Base-by-base conservation (phyloP, 208 protist genomes). In the Acanthamoeba healyi region DNA sequence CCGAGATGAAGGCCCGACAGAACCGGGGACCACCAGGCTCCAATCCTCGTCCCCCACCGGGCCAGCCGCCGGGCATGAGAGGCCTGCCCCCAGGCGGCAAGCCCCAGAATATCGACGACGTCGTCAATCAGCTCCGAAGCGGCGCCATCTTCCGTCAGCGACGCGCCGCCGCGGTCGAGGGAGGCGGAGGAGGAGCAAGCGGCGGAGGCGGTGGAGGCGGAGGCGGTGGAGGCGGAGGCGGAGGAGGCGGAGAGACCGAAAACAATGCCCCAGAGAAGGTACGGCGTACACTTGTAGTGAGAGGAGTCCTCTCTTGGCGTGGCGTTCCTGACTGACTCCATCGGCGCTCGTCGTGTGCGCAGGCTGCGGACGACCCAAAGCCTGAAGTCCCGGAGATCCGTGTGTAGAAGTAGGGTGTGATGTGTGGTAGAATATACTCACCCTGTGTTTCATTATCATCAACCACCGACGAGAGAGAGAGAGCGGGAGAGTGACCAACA, bases 91-190 rank as follows among this genome's bases (percentile, higher is more conserved):
- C 40, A 49, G 70, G 70, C 15, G 70, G 32, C 7, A 65, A 65
- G 58, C 70, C 70, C 70, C 70, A 40, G 15, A 49, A 40, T 34
- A 81, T 81, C 38, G 70, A 49, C 12, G 70, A 81, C 22, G 40
- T 81, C 12, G 70, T 81, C 38, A 49, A 49, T 9, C 70, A 81
- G 40, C 70, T 81, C 24, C 34, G 40, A 81, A 49, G 38, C 34
- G 70, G 70, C 34, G 70, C 70, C 38, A 15, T 81, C 70, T 81
- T 81, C 40, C 34, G 70, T 24, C 34, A 81, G 38, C 34, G 70
- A 17, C 34, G 70, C 2, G 70, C 34, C 38, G 34, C 29, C 7
- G 38, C 10, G 7, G 24, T 5, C 34, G 34, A 77, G 24, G 24
- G 2, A 1, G 38, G 15, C 9, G 2, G 15, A 36, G 34, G 19